Conservation (phyloP, 192 early-diverging fungal species). For the Umbelopsis vinacea region DNA sequence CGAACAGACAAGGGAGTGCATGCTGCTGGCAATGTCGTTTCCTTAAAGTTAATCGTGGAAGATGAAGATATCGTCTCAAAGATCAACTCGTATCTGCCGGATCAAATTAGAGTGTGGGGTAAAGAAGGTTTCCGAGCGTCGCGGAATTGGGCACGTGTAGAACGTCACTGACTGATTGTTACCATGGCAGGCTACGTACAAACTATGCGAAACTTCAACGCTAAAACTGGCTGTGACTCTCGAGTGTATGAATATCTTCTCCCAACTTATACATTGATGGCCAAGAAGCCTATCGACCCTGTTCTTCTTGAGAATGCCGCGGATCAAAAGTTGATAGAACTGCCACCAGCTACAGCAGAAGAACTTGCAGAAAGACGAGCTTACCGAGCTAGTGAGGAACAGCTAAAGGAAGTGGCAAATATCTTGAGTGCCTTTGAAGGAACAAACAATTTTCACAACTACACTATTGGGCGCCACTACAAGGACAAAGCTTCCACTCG, state of each 20-base stretch:
- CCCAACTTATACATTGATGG: conserved; percentile 86
- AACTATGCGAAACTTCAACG: conserved; percentile 78
- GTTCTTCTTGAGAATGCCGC: not conserved
- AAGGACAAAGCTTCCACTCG: conserved; percentile 80
- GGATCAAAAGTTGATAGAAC: not conserved
- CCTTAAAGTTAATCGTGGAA: conserved; percentile 88
- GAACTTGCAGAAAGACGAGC: conserved; percentile 62
- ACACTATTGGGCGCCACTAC: conserved; percentile 79
- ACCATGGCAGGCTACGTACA: conserved; percentile 61
- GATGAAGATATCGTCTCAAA: conserved; percentile 71
- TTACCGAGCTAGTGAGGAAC: conserved; percentile 68
- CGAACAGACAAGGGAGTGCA: conserved; percentile 99
- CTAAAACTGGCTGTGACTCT: conserved; percentile 91
- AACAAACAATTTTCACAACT: conserved; percentile 96
- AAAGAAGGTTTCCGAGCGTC: not conserved
- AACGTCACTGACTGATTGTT: too few relatives aligned
- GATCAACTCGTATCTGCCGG: conserved; percentile 85
- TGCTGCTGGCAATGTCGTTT: conserved; percentile 94
- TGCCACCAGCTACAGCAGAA: conserved; percentile 52
- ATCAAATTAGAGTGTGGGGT: conserved; percentile 91
- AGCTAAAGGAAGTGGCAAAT: conserved; percentile 66
- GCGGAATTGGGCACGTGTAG: too few relatives aligned
- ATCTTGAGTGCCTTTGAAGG: conserved; percentile 78
- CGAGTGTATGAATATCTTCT: conserved; percentile 97
- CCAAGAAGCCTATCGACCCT: conserved; percentile 3